These are phyloP conservation scores for Fusarium sp. DNA, from an alignment of 2,329 filamentous ascomycete species.

Conservation along the genomic window DNA sequence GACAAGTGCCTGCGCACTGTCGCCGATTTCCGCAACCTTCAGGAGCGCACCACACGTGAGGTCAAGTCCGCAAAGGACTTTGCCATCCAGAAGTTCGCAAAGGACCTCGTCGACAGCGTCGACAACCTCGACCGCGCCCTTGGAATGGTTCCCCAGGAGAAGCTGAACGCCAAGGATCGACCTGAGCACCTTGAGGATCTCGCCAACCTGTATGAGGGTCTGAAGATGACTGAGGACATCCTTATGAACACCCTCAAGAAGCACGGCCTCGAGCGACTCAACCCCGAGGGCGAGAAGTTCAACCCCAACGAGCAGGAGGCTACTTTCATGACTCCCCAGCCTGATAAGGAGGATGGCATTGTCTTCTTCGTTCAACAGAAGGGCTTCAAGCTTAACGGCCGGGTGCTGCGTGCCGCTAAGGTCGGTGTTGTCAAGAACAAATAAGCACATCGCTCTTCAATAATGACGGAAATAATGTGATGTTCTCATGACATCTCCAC, in stretches of 20 bases:
- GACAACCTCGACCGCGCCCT: slow-evolving; percentile 98
- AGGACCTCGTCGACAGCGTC: slow-evolving; percentile 93
- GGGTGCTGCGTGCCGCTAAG: slow-evolving; percentile 91
- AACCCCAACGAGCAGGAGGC: slow-evolving; percentile 98
- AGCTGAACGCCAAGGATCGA: slow-evolving; percentile 69
- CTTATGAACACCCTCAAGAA: slow-evolving; percentile 90
- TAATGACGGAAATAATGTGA: slow-evolving; percentile 20
- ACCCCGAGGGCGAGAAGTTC: slow-evolving; percentile 88
- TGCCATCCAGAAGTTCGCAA: slow-evolving; percentile 94
- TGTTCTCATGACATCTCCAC: slow-evolving; percentile 14
- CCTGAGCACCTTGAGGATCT: slow-evolving; percentile 76
- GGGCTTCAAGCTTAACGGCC: slow-evolving; percentile 93
- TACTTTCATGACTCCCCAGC: slow-evolving; percentile 90
- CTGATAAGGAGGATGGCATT: slow-evolving; percentile 88
- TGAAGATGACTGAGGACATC: slow-evolving; percentile 95
- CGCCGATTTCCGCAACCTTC: slow-evolving; percentile 97
- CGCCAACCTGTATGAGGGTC: slow-evolving; percentile 83
- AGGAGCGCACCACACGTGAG: slow-evolving; percentile 93
- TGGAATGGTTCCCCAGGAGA: slow-evolving; percentile 79
- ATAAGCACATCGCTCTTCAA: slow-evolving; percentile 48
- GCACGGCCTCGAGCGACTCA: slow-evolving; percentile 92
- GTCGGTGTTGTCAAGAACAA: slow-evolving; percentile 94
- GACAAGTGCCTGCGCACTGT: slow-evolving; percentile 95
- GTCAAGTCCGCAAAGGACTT: slow-evolving; percentile 90
- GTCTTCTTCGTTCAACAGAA: slow-evolving; percentile 96